Conservation (phyloP, 257 asterid species). For the Handroanthus guayacan region DNA sequence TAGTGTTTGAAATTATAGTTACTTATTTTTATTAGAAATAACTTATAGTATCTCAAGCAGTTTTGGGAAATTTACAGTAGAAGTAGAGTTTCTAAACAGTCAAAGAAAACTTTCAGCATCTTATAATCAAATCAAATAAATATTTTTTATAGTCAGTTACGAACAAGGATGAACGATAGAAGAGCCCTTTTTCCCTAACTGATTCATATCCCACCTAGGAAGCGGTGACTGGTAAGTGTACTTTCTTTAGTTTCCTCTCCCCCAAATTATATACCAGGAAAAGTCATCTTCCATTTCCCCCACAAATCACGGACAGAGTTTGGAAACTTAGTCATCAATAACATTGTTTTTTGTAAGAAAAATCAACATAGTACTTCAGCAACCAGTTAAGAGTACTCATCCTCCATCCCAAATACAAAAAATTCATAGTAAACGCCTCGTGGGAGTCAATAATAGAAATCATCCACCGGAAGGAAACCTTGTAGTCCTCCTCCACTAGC, state of each 20-base stretch:
- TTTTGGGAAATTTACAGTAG: too few relatives aligned
- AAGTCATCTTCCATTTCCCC: background rate
- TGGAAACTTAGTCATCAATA: background rate
- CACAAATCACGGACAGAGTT: slow-evolving; percentile 27
- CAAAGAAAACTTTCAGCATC: too few relatives aligned
- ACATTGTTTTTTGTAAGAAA: background rate
- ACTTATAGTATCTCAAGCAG: too few relatives aligned
- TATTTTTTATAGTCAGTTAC: too few relatives aligned
- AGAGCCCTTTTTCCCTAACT: slow-evolving; percentile 16
- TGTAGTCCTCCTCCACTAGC: slow-evolving; percentile 7
- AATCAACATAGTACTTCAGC: background rate
- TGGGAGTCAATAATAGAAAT: slow-evolving; percentile 24
- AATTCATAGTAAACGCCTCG: background rate
- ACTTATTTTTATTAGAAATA: too few relatives aligned
- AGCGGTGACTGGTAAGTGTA: slow-evolving; percentile 18
- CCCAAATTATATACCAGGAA: slow-evolving; percentile 15
- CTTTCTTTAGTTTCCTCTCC: background rate
- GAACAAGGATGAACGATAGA: slow-evolving; percentile 15
- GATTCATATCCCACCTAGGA: slow-evolving; percentile 24
- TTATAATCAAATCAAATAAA: too few relatives aligned
- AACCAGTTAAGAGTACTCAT: slow-evolving; percentile 15
- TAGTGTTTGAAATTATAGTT: too few relatives aligned
- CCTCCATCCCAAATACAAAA: slow-evolving; percentile 17
- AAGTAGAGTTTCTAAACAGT: too few relatives aligned
- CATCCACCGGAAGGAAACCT: background rate